Base-by-base conservation (phyloP, 2,329 filamentous ascomycete genomes). In the Diaporthe ilicicola region DNA sequence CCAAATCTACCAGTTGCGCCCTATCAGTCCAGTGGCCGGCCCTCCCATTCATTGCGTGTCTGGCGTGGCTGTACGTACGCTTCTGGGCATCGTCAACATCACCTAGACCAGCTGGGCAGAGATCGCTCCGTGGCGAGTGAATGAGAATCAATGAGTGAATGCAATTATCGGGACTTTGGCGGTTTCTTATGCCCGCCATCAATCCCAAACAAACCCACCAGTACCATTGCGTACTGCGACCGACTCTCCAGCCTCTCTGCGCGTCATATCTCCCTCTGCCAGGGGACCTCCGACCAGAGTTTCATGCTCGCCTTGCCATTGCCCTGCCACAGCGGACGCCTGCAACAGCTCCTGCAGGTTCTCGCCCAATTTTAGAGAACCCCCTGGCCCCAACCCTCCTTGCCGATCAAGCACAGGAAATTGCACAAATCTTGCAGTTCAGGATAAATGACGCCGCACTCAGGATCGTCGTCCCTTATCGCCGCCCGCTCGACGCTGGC, bases 401-500 rank as follows among this genome's bases (percentile, higher is more conserved):
- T 67, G 65, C 65, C 50, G 51, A 67, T 67, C 65, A 67, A 56
- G 65, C 50, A 53, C 19, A 56, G 32, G 65, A 67, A 67, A 67
- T 67, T 67, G 17, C 37, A 44, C 56, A 62, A 62, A 62, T 62
- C 56, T 62, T 62, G 56, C 56, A n/a, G 39, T 62, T 62, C 56
- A 32, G 56, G 56, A 62, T 62, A 48, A 62, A 62, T 62, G 39
- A 24, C 29, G 39, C 32, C 10, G 56, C 39, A 62, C 42, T 62
- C 42, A 46, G 48, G 51, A 54, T 54, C 51, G 15, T 24, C 42
- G 39, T 22, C 50, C 27, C 65, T 55, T 55, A 32, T 42, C 50
- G 65, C 39, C 53, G 39, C 50, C 24, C 24, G 50, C 37, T 42
- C 50, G 51, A 55, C 24, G 44, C 51, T 32, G 53, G 24, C n/a